Evolutionary conservation across 2,329 filamentous ascomycete species (phyloP).

Genomic region (Malbranchea zuffiana): DNA sequence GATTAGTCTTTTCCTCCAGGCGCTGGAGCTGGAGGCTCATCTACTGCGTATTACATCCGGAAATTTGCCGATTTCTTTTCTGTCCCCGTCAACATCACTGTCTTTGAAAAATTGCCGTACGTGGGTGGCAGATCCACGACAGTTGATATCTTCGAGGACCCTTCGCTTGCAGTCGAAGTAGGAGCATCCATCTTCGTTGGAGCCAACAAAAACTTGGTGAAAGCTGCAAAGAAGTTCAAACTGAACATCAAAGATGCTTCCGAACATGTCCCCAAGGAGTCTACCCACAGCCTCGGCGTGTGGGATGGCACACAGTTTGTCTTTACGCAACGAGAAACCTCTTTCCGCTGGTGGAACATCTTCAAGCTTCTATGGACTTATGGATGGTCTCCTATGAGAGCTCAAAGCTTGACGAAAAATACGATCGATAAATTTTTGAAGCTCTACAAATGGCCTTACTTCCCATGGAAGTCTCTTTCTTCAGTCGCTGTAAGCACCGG

Average conservation of each 20-base stretch:
- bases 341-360: conserved; percentile 66
- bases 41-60: conserved; percentile 70
- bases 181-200: conserved; percentile 87
- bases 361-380: conserved; percentile 77
- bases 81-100: conserved; percentile 64
- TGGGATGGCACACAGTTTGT: conserved; percentile 76
- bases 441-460: conserved; percentile 70
- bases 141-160: conserved; percentile 61
- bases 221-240: conserved; percentile 60
- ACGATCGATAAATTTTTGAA: conserved; percentile 63
- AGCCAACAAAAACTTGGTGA: conserved; percentile 70
- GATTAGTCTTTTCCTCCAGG: conserved; percentile 41
- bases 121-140: conserved; percentile 83
- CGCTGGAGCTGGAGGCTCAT: conserved; percentile 79
- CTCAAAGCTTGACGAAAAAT: conserved; percentile 59
- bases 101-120: conserved; percentile 69
- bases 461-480: conserved; percentile 72
- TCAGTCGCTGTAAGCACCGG: conserved; percentile 56
- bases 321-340: conserved; percentile 49
- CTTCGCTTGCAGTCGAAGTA: conserved; percentile 62
- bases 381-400: conserved; percentile 63
- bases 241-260: conserved; percentile 46
- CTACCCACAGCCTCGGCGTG: conserved; percentile 53
- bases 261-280: conserved; percentile 38
- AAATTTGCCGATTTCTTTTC: conserved; percentile 54